Base-by-base conservation (phyloP, 768 basidiomycete species). In the Crucibulum laeve region DNA sequence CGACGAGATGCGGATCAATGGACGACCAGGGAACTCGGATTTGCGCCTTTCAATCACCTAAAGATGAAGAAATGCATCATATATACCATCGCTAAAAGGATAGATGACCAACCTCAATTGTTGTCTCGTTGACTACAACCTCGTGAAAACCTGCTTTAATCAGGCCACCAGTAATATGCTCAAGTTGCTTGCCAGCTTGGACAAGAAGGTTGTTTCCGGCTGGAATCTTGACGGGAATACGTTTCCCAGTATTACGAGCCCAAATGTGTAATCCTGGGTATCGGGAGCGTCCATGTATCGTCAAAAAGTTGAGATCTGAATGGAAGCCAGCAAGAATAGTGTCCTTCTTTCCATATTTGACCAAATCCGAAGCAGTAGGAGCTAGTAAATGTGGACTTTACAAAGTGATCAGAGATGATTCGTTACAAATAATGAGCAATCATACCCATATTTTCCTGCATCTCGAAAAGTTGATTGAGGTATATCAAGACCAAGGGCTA, bases 61-160 rank as follows among this genome's bases (percentile, higher is more conserved):
- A 43, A 19, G 15, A 28, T 10, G 13, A n/a, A 21, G n/a, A 25
- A 7, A 40, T 14, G 38, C 14, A n/a, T 22, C 17, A 25, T 7
- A 42, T 14, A 42, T 43, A 22, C 24, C 10, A n/a, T 4, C 39
- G 40, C 10, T 22, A 25, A 15, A 13, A 4, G 25, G 28, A 4
- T 25, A 14, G 19, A 34, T 24, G 18, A 56, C 76, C 50, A 47
- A 90, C 91, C 49, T 75, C 68, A 14, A 93, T 34, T 0, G 94
- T 95, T 14, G 74, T 77, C 17, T 81, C 77, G 43, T 89, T 96
- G 30, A 94, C 91, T 4, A 91, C 89, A 4, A 98, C 94, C 55
- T 98, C 94, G 53, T 98, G 94, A 58, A 77, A 95, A 3, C 94
- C 94, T 10, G 94, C 94, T 55, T 88, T 88, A 58, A 98, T 82